These are phyloP conservation scores for Athelia sp. DNA, from an alignment of 1,284 basidiomycete species.

Conservation along the genomic window DNA sequence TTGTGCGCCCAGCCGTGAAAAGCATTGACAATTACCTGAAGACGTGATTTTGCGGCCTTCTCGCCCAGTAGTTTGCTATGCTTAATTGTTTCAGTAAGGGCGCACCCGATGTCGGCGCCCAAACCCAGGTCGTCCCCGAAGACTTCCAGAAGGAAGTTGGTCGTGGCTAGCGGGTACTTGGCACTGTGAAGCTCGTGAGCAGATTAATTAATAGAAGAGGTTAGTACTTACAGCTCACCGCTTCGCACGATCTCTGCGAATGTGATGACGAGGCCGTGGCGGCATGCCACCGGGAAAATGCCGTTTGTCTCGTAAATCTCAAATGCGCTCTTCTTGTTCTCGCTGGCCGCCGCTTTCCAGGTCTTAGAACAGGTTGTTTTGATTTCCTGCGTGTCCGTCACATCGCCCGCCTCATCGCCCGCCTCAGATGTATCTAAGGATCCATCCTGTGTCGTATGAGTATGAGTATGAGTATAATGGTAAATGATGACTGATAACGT, in stretches of 20 bases:
- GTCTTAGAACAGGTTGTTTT: neutral
- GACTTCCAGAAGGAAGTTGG: constrained; percentile 7
- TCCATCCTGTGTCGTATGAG: no score
- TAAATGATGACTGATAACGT: no score
- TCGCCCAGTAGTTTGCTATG: constrained; percentile 13
- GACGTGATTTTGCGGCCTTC: neutral
- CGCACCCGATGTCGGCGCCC: constrained; percentile 14
- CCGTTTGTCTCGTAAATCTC: constrained; percentile 13
- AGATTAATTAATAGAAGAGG: no score
- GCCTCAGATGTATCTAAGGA: no score
- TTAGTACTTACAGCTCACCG: constrained; percentile 7
- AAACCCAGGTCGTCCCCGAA: constrained; percentile 6
- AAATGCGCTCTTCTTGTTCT: neutral
- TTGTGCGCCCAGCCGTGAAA: constrained; percentile 28
- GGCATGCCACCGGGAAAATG: constrained; percentile 15
- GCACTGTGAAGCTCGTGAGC: constrained; percentile 5
- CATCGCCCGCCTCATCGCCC: neutral
- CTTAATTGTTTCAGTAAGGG: constrained; percentile 6
- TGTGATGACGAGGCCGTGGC: constrained; percentile 15
- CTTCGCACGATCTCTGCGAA: constrained; percentile 17
- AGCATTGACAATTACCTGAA: constrained; percentile 11
- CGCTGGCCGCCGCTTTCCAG: neutral
- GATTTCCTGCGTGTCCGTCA: neutral
- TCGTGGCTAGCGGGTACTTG: constrained; percentile 13
- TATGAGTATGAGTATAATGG: no score